A percentile compares a stretch with the other conserved stretches of the same genome.
These are phyloP conservation scores for Polymyxa betae DNA, from an alignment of 208 protist species.

Conservation along the genomic window DNA sequence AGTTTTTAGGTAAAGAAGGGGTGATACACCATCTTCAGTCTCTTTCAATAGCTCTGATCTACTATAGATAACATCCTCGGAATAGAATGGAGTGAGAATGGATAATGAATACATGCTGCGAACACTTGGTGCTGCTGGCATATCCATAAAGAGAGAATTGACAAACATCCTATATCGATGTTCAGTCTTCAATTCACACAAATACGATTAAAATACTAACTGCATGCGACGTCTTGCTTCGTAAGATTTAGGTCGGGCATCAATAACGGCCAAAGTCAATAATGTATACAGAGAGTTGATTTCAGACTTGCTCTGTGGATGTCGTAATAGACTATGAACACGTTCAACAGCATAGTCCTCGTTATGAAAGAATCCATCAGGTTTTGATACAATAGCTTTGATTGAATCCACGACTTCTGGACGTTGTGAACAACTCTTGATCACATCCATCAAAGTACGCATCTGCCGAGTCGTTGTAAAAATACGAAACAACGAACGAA, in stretches of 20 bases:
- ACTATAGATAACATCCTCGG: slow-evolving; percentile 65
- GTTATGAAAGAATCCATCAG: slow-evolving; percentile 60
- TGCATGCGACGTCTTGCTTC: slow-evolving; percentile 57
- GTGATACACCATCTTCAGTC: slow-evolving; percentile 63
- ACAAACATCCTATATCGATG: slow-evolving; percentile 54
- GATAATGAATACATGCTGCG: slow-evolving; percentile 43
- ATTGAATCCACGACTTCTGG: not conserved
- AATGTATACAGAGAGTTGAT: slow-evolving; percentile 56
- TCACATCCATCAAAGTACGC: slow-evolving; percentile 52
- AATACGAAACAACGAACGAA: too few relatives aligned
- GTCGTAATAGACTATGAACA: not conserved
- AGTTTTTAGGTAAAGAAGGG: slow-evolving; percentile 64
- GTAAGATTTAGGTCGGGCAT: slow-evolving; percentile 26
- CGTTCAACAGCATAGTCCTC: slow-evolving; percentile 32
- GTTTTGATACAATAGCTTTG: slow-evolving; percentile 39
- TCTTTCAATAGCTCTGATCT: slow-evolving; percentile 55
- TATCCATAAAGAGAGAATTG: slow-evolving; percentile 68
- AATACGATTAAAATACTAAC: not conserved
- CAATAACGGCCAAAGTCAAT: slow-evolving; percentile 51
- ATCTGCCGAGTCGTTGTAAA: not conserved
- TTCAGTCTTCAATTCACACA: too few relatives aligned
- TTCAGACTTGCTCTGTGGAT: not conserved
- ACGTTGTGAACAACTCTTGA: slow-evolving; percentile 26
- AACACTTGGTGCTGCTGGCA: slow-evolving; percentile 59
- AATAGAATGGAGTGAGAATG: slow-evolving; percentile 65